Percentiles rank a stretch among this genome's conserved stretches.
These are phyloP conservation scores for Solioccasus polychromus DNA, from an alignment of 768 basidiomycete genomes.

Conservation along the genomic window DNA sequence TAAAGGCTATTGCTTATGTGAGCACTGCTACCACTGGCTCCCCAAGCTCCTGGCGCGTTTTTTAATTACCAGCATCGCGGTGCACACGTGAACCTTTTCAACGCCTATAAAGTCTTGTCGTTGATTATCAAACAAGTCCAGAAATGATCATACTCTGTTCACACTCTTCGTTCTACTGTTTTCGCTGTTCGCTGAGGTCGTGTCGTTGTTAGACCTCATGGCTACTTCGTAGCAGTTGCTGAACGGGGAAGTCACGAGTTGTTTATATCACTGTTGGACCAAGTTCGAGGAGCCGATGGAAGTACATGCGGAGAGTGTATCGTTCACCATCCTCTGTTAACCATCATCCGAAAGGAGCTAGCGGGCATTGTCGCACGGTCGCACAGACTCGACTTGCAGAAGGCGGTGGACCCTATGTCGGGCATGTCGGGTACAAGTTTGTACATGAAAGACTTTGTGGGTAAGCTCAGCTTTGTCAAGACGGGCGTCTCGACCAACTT, in stretches of 20 bases:
- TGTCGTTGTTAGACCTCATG: slow-evolving; percentile 68
- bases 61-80: slow-evolving; percentile 93
- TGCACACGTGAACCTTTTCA: slow-evolving; percentile 67
- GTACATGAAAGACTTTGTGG: slow-evolving; percentile 85
- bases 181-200: slow-evolving; percentile 58
- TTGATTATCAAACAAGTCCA: slow-evolving; percentile 49
- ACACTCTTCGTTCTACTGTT: slow-evolving; percentile 59
- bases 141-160: slow-evolving; percentile 89
- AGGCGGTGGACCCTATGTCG: slow-evolving; percentile 61
- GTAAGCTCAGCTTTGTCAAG: slow-evolving; percentile 78
- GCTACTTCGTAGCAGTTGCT: slow-evolving; percentile 75
- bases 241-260: slow-evolving; percentile 78
- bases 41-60: slow-evolving; percentile 86
- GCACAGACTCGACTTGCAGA: slow-evolving; percentile 82
- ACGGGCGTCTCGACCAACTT: slow-evolving; percentile 73
- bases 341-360: slow-evolving; percentile 77
- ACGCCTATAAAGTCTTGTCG: not conserved
- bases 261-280: slow-evolving; percentile 39
- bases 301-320: slow-evolving; percentile 38
- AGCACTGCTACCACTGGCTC: too few relatives aligned
- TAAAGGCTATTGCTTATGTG: too few relatives aligned
- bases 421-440: slow-evolving; percentile 55
- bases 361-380: slow-evolving; percentile 75
- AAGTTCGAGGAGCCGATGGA: slow-evolving; percentile 24
- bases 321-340: slow-evolving; percentile 50